These are phyloP conservation scores for Trypanosoma melophagium DNA, from an alignment of 208 protist species.

Conservation along the genomic window DNA sequence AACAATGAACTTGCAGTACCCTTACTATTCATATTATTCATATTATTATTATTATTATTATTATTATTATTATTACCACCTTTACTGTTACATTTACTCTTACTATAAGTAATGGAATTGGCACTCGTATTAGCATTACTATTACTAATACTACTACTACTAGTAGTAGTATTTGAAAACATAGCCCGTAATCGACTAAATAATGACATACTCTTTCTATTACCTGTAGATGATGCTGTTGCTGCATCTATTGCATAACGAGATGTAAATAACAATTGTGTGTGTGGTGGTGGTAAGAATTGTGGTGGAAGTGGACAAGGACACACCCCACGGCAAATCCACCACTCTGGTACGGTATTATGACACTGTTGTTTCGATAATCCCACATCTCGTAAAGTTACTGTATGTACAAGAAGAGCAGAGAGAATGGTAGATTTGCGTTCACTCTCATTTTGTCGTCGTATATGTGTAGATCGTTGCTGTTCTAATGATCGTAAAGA, in stretches of 20 bases:
- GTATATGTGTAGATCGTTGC: background rate
- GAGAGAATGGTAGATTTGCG: conserved; percentile 4
- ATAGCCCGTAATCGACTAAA: background rate
- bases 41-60: background rate
- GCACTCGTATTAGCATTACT: background rate
- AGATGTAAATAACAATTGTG: conserved; percentile 18
- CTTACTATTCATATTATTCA: too few relatives aligned
- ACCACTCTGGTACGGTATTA: conserved; percentile 25
- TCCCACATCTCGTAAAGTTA: background rate
- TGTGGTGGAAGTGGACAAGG: background rate
- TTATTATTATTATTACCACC: conserved; percentile 7
- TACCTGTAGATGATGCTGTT: background rate
- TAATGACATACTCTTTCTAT: background rate
- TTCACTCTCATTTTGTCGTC: background rate
- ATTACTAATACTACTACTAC: background rate
- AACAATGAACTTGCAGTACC: too few relatives aligned
- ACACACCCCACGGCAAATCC: background rate
- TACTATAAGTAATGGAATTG: too few relatives aligned
- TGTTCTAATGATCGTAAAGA: background rate
- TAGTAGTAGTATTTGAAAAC: background rate
- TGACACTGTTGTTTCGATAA: conserved; percentile 14
- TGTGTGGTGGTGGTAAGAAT: conserved; percentile 5
- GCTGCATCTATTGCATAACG: background rate
- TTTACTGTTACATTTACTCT: too few relatives aligned
- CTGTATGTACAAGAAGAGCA: conserved; percentile 4